Evolutionary conservation across 208 protist genomes (phyloP).

Genomic region (Leishmania guyanensis): DNA sequence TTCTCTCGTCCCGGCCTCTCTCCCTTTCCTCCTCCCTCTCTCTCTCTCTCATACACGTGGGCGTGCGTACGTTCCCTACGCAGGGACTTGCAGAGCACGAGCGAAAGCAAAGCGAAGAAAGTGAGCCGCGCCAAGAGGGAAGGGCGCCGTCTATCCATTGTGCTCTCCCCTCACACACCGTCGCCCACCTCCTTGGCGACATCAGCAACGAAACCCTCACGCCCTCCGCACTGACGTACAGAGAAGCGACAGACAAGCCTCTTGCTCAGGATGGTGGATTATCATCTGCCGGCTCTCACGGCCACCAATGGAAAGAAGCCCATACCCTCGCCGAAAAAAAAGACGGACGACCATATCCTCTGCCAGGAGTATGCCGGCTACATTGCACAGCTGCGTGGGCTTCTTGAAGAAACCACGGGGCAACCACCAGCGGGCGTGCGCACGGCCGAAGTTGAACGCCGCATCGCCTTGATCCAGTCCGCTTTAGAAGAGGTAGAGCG

Average conservation of each 20-base stretch:
- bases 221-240: background rate
- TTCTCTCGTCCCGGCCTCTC: background rate
- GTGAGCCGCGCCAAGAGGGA: background rate
- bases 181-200: background rate
- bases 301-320: background rate
- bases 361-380: conserved; percentile 50
- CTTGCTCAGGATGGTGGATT: conserved; percentile 4
- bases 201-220: background rate
- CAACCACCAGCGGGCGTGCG: conserved; percentile 58
- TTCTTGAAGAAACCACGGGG: conserved; percentile 60
- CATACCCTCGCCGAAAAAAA: background rate
- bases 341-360: conserved; percentile 25
- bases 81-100: background rate
- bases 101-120: background rate
- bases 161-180: no score
- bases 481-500: conserved; percentile 62
- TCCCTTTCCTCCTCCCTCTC: background rate
- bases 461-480: conserved; percentile 59
- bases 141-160: background rate
- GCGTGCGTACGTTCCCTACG: background rate
- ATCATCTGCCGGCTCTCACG: background rate
- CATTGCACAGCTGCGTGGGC: conserved; percentile 58
- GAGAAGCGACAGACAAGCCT: no score
- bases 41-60: background rate
- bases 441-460: conserved; percentile 50